Evolutionary conservation across 2,329 filamentous ascomycete genomes (phyloP).

Genomic region (Penicillium sp.): DNA sequence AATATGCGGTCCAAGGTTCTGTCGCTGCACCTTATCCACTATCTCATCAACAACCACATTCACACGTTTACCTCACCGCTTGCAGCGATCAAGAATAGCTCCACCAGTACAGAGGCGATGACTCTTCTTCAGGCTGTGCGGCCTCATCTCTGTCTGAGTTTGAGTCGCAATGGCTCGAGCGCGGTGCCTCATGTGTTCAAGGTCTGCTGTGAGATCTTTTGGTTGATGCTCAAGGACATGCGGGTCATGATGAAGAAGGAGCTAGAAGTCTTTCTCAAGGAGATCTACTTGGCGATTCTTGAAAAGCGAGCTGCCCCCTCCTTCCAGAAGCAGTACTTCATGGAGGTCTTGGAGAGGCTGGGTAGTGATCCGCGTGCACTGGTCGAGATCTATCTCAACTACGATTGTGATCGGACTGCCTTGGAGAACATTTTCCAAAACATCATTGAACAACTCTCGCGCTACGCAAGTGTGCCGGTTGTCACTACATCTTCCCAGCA

Average conservation of each 20-base stretch:
- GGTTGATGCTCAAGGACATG: constrained; percentile 93
- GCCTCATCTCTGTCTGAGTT: constrained; percentile 91
- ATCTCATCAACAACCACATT: constrained; percentile 90
- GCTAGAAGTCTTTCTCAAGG: constrained; percentile 95
- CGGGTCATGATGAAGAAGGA: constrained; percentile 96
- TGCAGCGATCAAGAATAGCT: constrained; percentile 88
- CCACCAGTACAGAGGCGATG: constrained; percentile 76
- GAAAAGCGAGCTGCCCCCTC: constrained; percentile 82
- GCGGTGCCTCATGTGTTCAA: constrained; percentile 91
- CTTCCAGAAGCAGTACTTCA: constrained; percentile 89
- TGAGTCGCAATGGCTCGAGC: constrained; percentile 93
- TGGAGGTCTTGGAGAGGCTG: constrained; percentile 79
- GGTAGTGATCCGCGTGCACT: constrained; percentile 82
- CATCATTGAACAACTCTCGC: constrained; percentile 89
- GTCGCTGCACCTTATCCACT: constrained; percentile 92
- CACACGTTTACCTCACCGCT: constrained; percentile 85
- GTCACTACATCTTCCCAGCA: constrained; percentile 73
- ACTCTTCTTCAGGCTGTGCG: constrained; percentile 93
- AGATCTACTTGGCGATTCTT: constrained; percentile 90
- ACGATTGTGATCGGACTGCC: constrained; percentile 89
- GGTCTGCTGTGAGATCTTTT: constrained; percentile 95
- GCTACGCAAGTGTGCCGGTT: constrained; percentile 77
- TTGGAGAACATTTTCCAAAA: constrained; percentile 96
- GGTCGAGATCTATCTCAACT: constrained; percentile 96
- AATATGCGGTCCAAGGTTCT: constrained; percentile 97